A percentile compares a stretch with the other conserved stretches of the same genome.
phyloP scores from a whole-genome alignment of 345 rosid species.

The Ailanthus altissimus region DNA sequence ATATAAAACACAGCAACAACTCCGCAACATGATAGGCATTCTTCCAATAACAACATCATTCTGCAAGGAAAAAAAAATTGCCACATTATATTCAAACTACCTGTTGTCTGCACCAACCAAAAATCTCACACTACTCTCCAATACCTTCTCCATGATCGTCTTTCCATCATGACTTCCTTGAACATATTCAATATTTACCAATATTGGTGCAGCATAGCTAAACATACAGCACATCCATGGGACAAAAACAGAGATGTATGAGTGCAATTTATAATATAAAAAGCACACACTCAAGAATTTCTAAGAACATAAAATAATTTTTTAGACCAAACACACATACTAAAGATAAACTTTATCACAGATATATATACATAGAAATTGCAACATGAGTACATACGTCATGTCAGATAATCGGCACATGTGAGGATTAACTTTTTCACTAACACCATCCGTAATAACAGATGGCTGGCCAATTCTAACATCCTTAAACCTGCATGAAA shows the following conservation, averaged over 20 bases:
- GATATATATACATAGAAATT: background rate
- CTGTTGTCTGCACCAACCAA: background rate
- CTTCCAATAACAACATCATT: constrained; percentile 66
- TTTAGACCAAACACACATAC: too few species aligned
- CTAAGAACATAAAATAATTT: too few species aligned
- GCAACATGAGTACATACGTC: constrained; percentile 52
- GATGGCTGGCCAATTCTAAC: constrained; percentile 74
- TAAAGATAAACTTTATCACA: background rate
- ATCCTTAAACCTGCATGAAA: constrained; percentile 61
- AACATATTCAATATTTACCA: constrained; percentile 70
- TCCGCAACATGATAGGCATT: constrained; percentile 91
- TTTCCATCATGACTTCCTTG: constrained; percentile 52
- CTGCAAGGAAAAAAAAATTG: constrained; percentile 51
- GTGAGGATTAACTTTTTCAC: constrained; percentile 59
- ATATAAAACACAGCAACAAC: constrained; percentile 68
- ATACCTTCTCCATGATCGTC: constrained; percentile 54
- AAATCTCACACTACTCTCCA: background rate
- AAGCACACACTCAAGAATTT: background rate
- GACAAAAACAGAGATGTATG: background rate
- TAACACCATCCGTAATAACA: constrained; percentile 29
- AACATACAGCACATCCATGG: constrained; percentile 22
- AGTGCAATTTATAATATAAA: background rate
- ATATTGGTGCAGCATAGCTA: constrained; percentile 88
- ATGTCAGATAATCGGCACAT: constrained; percentile 77
- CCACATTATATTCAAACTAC: background rate